Evolutionary conservation across 805 yeast genomes (phyloP), one percentile per base, ranked within the genome.

Genomic region (Blastobotrys attinorum): DNA sequence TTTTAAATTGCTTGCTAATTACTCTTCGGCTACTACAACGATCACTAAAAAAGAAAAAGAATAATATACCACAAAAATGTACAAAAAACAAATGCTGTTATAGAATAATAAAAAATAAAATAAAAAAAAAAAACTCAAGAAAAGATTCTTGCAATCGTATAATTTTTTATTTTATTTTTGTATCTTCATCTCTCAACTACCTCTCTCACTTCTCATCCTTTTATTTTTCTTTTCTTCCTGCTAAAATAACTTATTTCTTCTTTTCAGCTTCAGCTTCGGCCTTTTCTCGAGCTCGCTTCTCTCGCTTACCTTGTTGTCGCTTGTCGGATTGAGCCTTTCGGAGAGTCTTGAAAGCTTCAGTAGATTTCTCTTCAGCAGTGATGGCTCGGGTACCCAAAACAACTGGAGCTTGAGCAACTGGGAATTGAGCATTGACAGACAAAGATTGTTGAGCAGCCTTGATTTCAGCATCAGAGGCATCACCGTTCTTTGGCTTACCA

Each of bases 201-300:
- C n/a, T n/a, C n/a, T n/a, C n/a, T n/a, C n/a, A n/a, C n/a, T n/a
- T n/a, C n/a, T n/a, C n/a, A n/a, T n/a, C n/a, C n/a, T n/a, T n/a
- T n/a, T n/a, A n/a, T n/a, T n/a, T n/a, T n/a, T n/a, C n/a, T n/a
- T n/a, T n/a, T n/a, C n/a, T n/a, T n/a, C n/a, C n/a, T n/a, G n/a
- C 15, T 32, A 10, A 32, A 13, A 32, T 11, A 32, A 34, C 63
- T 81, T 85, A 87, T 82, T 87, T 87, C 89, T 89, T 89, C 90
- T 89, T 89, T 67, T 88, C 96, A 76, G 95, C 95, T 78, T 89
- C 98, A 71, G 97, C 97, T 77, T 87, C 97, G 71, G 96, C 97
- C 78, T 79, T 79, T 61, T 89, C 97, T 69, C 71, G 80, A 66
- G 95, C 95, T 77, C 96, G 84, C 94, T 90, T 92, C 70, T 81